Base-by-base conservation (phyloP, 495 filamentous ascomycete species). In the Aspergillus ostianus region DNA sequence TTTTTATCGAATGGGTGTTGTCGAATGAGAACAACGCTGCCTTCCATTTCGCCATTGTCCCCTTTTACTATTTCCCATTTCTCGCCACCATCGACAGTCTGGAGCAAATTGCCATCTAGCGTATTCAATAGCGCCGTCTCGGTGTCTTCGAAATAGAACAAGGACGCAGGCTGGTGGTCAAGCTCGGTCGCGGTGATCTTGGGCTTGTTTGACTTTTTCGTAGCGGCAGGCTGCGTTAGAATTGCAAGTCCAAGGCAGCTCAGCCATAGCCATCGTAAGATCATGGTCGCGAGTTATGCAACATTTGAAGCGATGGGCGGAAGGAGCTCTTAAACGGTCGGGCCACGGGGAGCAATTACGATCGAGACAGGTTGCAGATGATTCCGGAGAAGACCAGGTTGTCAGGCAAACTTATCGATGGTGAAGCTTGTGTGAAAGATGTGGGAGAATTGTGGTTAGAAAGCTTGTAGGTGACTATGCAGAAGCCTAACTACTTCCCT, bases 111-210 rank as follows among this genome's bases (percentile, higher is more conserved):
- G 36, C 80, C 78, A 10, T 76, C 73, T 6, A 70, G 64, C 2
- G 63, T 45, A 66, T 90, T 88, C 60, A 89, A 82, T 26, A 94
- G 73, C 53, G 92, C 74, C 50, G 89, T 85, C 68, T 96, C 88
- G 29, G 90, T 90, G 66, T 90, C 89, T 58, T 91, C 84, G 66
- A 98, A 97, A 73, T 95, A 98, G 76, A 88, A 85, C 51, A 96
- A 77, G 67, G 84, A 81, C 49, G 53, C 55, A 2, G 90, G 90
- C 59, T 74, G 61, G 58, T 82, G 72, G 47, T 89, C 78, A 73
- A 97, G 87, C 23, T 80, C 69, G 27, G 72, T 87, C 50, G 73
- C 58, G 13, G 71, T 70, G 57, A 88, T 73, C 50, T 77, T 72
- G 10, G 85, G 85, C 27, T 73, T 71, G 54, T 78, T 73, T 26